Base-by-base conservation (phyloP, 2,329 filamentous ascomycete genomes). In the Penicillium sp. region DNA sequence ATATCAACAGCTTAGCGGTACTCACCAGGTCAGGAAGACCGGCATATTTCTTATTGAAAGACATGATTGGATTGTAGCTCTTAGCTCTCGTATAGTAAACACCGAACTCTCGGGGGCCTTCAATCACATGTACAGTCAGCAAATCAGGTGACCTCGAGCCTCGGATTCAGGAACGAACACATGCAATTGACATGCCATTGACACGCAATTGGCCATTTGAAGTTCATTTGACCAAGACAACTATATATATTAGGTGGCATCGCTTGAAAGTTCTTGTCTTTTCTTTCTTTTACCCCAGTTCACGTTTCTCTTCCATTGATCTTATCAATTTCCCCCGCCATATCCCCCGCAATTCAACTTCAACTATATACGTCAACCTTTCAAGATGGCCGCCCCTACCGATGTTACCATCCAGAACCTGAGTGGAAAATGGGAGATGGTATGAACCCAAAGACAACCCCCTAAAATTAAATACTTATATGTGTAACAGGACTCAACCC, bases 31-130 rank as follows among this genome's bases (percentile, higher is more conserved):
- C 90, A 55, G 89, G 90, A 61, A 94, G 78, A 54, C 86, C 87
- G 48, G 89, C 89, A 71, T 93, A 94, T 79, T 94, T 94, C 68
- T 88, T 84, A 70, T 87, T 89, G 60, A 89, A 80, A 35, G 89
- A 84, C 88, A 91, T 91, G 50, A 26, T 46, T 55, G 56, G 43
- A 56, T 53, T 58, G 50, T 41, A 41, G 40, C 41, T 55, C 51
- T n/a, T n/a, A n/a, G n/a, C n/a, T 31, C 17, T 10, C 33, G 43
- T 31, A 51, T 50, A 52, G 53, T 56, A 45, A 41, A 50, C 58
- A 61, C 58, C 44, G 57, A 53, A 51, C 30, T 41, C 37, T 35
- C 46, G 28, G 28, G 31, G 42, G n/a, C n/a, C 40, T 33, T 33
- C 46, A 49, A 48, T 48, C 49, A 55, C 33, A 44, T 49, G 40